These are phyloP conservation scores for Lichenothelia convexa DNA, from an alignment of 495 filamentous ascomycete species.

Conservation along the genomic window DNA sequence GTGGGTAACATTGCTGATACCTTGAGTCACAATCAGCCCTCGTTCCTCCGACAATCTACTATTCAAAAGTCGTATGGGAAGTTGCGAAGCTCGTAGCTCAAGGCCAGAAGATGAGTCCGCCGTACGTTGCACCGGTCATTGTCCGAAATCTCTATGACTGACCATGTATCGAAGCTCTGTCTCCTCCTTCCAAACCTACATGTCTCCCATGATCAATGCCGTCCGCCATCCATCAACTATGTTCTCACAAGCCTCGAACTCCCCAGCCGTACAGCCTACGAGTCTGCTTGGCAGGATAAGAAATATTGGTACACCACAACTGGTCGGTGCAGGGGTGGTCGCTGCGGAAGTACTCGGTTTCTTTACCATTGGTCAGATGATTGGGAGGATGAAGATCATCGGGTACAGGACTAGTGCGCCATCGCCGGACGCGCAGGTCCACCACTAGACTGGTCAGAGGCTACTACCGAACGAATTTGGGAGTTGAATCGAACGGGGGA, in stretches of 20 bases:
- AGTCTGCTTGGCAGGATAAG: constrained; percentile 43
- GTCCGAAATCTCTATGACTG: constrained; percentile 6
- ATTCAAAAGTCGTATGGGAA: constrained; percentile 74
- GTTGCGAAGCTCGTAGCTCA: constrained; percentile 70
- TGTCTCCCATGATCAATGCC: constrained; percentile 50
- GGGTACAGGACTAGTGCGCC: constrained; percentile 40
- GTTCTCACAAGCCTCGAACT: constrained; percentile 25
- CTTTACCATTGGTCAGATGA: constrained; percentile 95
- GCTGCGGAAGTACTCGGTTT: constrained; percentile 80
- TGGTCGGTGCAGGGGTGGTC: constrained; percentile 54
- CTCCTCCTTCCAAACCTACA: constrained; percentile 72
- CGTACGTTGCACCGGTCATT: constrained; percentile 39
- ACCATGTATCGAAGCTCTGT: constrained; percentile 35
- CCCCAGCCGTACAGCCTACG: constrained; percentile 27
- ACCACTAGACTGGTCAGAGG: no score
- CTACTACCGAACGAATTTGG: no score
- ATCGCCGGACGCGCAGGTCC: background rate
- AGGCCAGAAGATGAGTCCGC: constrained; percentile 79
- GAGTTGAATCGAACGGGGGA: no score
- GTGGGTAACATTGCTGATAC: constrained; percentile 5
- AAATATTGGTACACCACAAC: constrained; percentile 48
- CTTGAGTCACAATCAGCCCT: constrained; percentile 36
- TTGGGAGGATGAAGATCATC: constrained; percentile 81
- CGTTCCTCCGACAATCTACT: constrained; percentile 76
- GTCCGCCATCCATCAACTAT: constrained; percentile 42